These are phyloP conservation scores for Calocera viscosa DNA, from an alignment of 768 basidiomycete species.

Conservation along the genomic window DNA sequence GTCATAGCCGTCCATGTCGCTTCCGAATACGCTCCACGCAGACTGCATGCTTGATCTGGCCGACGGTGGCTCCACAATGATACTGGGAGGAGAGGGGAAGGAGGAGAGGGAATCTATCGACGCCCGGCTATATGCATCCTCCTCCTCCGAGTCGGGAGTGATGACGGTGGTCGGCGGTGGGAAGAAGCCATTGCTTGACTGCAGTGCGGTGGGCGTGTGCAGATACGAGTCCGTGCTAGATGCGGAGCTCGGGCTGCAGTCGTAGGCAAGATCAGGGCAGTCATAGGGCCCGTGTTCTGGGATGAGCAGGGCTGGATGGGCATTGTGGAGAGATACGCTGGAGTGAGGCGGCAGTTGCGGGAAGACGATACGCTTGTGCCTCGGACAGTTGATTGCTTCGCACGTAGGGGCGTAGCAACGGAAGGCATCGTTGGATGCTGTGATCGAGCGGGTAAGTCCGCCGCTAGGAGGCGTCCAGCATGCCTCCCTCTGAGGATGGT, in stretches of 20 bases:
- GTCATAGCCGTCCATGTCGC: not conserved
- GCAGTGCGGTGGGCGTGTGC: not conserved
- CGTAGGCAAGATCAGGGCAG: not conserved
- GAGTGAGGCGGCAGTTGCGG: not conserved
- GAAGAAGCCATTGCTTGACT: not conserved
- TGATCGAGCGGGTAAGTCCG: not conserved
- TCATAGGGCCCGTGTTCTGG: not conserved
- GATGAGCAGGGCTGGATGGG: not conserved
- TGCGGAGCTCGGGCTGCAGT: not conserved
- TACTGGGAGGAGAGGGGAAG: not conserved
- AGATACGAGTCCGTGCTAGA: not conserved
- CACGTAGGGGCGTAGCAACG: constrained; percentile 3
- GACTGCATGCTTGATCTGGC: constrained; percentile 3
- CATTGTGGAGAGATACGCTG: not conserved
- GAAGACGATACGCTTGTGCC: not conserved
- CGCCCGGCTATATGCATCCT: not conserved
- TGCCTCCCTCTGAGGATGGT: not conserved
- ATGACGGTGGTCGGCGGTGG: not conserved
- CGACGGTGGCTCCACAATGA: not conserved
- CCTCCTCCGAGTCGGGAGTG: not conserved
- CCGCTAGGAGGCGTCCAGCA: not conserved
- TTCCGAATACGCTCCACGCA: not conserved
- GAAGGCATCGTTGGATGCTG: not conserved
- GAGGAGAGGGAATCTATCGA: not conserved
- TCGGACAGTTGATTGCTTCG: not conserved